phyloP scores from a whole-genome alignment of 1,139 yeast species.

The Geotrichum cucujoidarum region DNA sequence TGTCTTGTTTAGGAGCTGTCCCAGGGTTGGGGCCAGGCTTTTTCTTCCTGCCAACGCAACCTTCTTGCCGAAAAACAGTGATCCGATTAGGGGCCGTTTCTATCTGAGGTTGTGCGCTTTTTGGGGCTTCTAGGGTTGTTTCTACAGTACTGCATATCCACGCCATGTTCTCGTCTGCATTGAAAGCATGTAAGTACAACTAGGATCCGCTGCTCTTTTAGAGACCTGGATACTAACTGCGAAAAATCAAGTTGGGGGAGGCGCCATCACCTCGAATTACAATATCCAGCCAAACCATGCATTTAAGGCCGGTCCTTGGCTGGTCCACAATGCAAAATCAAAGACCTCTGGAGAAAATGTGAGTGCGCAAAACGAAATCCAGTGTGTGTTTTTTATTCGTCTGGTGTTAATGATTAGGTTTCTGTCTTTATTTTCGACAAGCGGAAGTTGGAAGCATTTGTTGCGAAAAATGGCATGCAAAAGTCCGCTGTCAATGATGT shows the following conservation, averaged over 20 bases:
- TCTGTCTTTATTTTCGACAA: constrained; percentile 89
- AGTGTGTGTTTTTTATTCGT: constrained; percentile 1
- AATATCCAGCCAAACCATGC: constrained; percentile 68
- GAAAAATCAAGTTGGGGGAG: constrained; percentile 23
- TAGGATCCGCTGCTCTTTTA: no score
- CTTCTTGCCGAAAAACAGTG: not conserved
- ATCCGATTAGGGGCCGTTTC: no score
- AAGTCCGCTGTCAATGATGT: constrained; percentile 36
- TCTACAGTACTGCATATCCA: no score
- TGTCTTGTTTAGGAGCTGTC: not conserved
- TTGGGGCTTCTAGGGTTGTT: no score
- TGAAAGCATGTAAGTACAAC: constrained; percentile 28
- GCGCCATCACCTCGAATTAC: constrained; percentile 60
- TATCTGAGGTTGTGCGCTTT: no score
- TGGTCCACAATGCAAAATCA: constrained; percentile 74
- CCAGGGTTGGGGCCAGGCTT: not conserved
- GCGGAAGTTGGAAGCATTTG: constrained; percentile 53
- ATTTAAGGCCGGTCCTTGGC: constrained; percentile 80
- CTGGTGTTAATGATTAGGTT: constrained; percentile 37
- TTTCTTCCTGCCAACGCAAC: not conserved
- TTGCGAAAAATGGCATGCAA: constrained; percentile 49
- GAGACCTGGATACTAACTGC: not conserved
- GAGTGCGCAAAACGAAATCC: constrained; percentile 9
- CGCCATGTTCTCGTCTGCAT: constrained; percentile 25
- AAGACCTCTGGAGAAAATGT: constrained; percentile 41